phyloP scores from a whole-genome alignment of 2,329 filamentous ascomycete species.

The Coniochaeta ligniaria region DNA sequence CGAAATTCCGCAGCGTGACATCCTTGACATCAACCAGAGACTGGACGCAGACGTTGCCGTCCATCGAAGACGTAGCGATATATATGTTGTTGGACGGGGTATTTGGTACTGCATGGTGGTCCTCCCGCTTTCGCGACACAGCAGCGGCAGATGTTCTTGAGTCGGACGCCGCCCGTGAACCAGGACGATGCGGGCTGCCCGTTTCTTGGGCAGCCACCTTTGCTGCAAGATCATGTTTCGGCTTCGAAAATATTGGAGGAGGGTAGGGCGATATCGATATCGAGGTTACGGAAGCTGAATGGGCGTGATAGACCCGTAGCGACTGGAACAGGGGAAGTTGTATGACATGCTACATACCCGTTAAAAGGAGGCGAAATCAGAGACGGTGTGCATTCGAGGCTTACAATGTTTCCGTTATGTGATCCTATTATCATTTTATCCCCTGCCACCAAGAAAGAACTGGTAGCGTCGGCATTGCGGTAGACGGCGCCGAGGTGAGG shows the following conservation, averaged over 20 bases:
- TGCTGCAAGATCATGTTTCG: conserved; percentile 31
- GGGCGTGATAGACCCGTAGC: conserved; percentile 82
- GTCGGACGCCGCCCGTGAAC: conserved; percentile 32
- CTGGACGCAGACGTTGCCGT: conserved; percentile 90
- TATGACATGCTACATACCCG: conserved; percentile 63
- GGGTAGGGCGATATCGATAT: conserved; percentile 88
- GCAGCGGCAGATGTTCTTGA: conserved; percentile 39
- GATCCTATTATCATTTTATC: conserved; percentile 98
- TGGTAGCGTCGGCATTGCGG: conserved; percentile 91
- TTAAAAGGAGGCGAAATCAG: conserved; percentile 16
- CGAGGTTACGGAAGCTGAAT: conserved; percentile 82
- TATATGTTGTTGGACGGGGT: conserved; percentile 86
- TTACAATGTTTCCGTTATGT: conserved; percentile 92
- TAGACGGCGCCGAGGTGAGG: conserved; percentile 74
- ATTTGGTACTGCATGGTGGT: conserved; percentile 54
- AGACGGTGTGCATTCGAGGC: conserved; percentile 21
- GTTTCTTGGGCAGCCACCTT: conserved; percentile 27
- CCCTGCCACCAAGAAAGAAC: conserved; percentile 79
- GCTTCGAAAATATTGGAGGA: conserved; percentile 36
- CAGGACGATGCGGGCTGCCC: conserved; percentile 23
- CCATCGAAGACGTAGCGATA: conserved; percentile 88
- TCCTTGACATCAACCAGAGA: conserved; percentile 84
- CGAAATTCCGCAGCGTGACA: conserved; percentile 87
- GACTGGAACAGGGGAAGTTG: conserved; percentile 75
- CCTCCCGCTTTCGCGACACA: conserved; percentile 42